Conservation (phyloP, 2,329 filamentous ascomycete species). For the Arthrinium phaeospermum region DNA sequence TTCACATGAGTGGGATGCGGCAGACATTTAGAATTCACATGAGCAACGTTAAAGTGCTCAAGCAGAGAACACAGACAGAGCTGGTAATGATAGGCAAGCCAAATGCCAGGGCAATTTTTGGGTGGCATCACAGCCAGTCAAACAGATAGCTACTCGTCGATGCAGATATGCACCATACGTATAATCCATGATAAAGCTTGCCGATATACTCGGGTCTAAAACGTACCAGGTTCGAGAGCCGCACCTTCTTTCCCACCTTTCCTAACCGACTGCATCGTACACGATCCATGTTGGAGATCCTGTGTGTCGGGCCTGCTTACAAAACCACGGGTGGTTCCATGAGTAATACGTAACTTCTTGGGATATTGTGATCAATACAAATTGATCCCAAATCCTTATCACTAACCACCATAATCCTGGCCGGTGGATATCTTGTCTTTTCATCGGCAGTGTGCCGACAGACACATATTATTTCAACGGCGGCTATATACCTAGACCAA, state of each 20-base stretch:
- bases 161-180: neutral
- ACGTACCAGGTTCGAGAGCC: neutral
- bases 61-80: neutral
- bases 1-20: neutral
- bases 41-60: neutral
- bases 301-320: neutral
- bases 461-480: neutral
- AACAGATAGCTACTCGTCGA: neutral
- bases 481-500: neutral
- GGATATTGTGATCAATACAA: neutral
- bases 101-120: neutral
- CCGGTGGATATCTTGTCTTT: neutral
- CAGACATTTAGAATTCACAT: too few relatives aligned
- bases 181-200: neutral
- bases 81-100: neutral
- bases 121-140: neutral
- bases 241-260: neutral
- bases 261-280: neutral
- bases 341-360: neutral
- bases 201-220: neutral
- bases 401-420: neutral
- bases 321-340: neutral
- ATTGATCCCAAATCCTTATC: neutral
- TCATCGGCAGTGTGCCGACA: conserved; percentile 27
- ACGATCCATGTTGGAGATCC: neutral